These are phyloP conservation scores for Monosporascus cannonballus DNA, from an alignment of 2,329 filamentous ascomycete species.

Conservation along the genomic window DNA sequence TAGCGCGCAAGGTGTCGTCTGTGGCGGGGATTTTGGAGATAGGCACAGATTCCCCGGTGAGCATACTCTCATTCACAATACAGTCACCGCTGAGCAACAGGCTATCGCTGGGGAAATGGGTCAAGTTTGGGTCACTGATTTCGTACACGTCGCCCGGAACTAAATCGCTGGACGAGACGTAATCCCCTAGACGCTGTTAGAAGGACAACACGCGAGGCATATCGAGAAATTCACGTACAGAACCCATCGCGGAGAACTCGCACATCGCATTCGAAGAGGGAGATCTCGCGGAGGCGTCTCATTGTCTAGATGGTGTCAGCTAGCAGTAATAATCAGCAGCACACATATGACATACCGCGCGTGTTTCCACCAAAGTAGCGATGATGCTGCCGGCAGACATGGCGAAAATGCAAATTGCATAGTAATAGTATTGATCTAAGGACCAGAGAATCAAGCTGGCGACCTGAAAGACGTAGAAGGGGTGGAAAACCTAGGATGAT, in stretches of 20 bases:
- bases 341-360: conserved; percentile 51
- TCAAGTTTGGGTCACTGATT: conserved; percentile 84
- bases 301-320: conserved; percentile 57
- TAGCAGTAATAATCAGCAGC: background rate
- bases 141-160: conserved; percentile 97
- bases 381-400: conserved; percentile 92
- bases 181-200: conserved; percentile 55
- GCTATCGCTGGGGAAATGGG: conserved; percentile 88
- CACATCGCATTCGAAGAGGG: conserved; percentile 90
- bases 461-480: conserved; percentile 97
- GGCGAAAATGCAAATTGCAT: conserved; percentile 87
- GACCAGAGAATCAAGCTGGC: conserved; percentile 94
- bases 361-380: conserved; percentile 84
- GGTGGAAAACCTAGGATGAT: conserved; percentile 70
- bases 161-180: conserved; percentile 77
- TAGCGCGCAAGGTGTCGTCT: conserved; percentile 67
- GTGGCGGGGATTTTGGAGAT: conserved; percentile 86
- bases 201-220: conserved; percentile 1
- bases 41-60: conserved; percentile 94
- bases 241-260: conserved; percentile 91
- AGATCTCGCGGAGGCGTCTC: conserved; percentile 83
- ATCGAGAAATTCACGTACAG: conserved; percentile 48
- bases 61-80: conserved; percentile 99
- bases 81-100: conserved; percentile 88
- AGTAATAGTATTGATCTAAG: conserved; percentile 95